Conservation (phyloP, 1,139 yeast genomes). For the Nematodospora anomalae region DNA sequence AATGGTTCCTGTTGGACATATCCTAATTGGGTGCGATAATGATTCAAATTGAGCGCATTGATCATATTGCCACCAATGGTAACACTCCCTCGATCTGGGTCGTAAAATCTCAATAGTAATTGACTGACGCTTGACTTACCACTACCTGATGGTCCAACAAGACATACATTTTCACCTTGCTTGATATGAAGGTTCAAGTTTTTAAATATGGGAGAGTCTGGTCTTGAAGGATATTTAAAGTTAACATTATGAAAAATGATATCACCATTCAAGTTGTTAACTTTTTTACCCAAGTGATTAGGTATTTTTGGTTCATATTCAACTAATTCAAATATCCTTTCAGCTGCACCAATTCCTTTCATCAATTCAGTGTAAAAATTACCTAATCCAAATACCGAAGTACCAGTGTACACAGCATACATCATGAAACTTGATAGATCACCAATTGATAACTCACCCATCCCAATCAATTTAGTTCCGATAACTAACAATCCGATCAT, state of each 20-base stretch:
- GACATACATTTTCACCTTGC: slow-evolving; percentile 85
- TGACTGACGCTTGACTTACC: slow-evolving; percentile 93
- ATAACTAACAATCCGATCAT: slow-evolving; percentile 73
- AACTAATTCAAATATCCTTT: slow-evolving; percentile 82
- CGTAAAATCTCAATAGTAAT: slow-evolving; percentile 75
- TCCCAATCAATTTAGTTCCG: slow-evolving; percentile 76
- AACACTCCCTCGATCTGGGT: slow-evolving; percentile 67
- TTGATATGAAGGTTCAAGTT: slow-evolving; percentile 65
- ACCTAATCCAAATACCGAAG: slow-evolving; percentile 85
- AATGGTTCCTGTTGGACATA: slow-evolving; percentile 94
- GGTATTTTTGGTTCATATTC: slow-evolving; percentile 73
- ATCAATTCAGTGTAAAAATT: slow-evolving; percentile 89
- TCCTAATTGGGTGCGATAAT: slow-evolving; percentile 71
- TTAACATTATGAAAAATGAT: slow-evolving; percentile 66
- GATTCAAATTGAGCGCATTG: slow-evolving; percentile 66
- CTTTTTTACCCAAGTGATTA: slow-evolving; percentile 58
- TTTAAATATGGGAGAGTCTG: slow-evolving; percentile 66
- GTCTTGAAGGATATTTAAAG: slow-evolving; percentile 87
- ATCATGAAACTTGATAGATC: slow-evolving; percentile 90
- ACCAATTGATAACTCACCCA: slow-evolving; percentile 76
- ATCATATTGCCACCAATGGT: slow-evolving; percentile 71
- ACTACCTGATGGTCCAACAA: slow-evolving; percentile 95
- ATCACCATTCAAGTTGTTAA: slow-evolving; percentile 32
- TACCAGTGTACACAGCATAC: slow-evolving; percentile 91
- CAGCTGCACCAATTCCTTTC: slow-evolving; percentile 97